Conservation (phyloP, 176 grass and related monocot genomes). For the Paspalum vaginatum region DNA sequence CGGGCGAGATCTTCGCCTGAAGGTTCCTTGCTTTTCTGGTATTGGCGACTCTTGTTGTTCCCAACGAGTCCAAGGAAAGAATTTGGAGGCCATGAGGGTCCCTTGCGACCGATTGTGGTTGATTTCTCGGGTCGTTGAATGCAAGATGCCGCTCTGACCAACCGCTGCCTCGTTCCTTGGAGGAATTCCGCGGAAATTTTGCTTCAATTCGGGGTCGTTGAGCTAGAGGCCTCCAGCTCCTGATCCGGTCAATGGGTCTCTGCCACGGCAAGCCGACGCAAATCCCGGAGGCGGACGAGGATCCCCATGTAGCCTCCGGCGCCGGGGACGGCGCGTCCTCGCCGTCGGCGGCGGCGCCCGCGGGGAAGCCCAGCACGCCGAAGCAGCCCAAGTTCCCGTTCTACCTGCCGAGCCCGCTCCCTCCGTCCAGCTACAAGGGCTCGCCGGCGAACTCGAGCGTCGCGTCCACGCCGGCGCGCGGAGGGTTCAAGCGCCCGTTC, state of each 20-base stretch:
- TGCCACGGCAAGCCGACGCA: slow-evolving; percentile 80
- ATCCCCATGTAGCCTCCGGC: slow-evolving; percentile 39
- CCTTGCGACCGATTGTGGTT: slow-evolving; percentile 40
- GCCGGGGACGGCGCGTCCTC: slow-evolving; percentile 31
- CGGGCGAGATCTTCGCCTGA: slow-evolving; percentile 25
- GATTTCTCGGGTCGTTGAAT: slow-evolving; percentile 43
- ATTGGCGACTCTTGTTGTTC: slow-evolving; percentile 26
- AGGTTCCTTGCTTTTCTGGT: slow-evolving; percentile 30
- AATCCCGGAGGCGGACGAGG: slow-evolving; percentile 60
- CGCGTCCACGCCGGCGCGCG: slow-evolving; percentile 72
- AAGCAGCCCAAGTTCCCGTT: slow-evolving; percentile 93
- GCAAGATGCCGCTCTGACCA: slow-evolving; percentile 39
- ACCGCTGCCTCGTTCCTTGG: slow-evolving; percentile 19
- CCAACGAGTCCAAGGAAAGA: slow-evolving; percentile 21
- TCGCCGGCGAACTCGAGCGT: slow-evolving; percentile 96
- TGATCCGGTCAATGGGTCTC: slow-evolving; percentile 76
- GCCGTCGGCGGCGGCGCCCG: slow-evolving; percentile 40
- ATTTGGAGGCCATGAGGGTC: slow-evolving; percentile 39
- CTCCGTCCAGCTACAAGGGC: slow-evolving; percentile 77
- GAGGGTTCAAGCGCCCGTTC: slow-evolving; percentile 88
- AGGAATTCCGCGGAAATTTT: slow-evolving; percentile 31
- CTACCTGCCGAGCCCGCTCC: slow-evolving; percentile 94
- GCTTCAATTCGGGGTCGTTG: slow-evolving; percentile 36
- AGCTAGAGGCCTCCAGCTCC: slow-evolving; percentile 37
- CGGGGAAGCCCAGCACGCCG: slow-evolving; percentile 63